phyloP scores from a whole-genome alignment of 768 basidiomycete genomes.

The Psilocybe subaeruginosa region DNA sequence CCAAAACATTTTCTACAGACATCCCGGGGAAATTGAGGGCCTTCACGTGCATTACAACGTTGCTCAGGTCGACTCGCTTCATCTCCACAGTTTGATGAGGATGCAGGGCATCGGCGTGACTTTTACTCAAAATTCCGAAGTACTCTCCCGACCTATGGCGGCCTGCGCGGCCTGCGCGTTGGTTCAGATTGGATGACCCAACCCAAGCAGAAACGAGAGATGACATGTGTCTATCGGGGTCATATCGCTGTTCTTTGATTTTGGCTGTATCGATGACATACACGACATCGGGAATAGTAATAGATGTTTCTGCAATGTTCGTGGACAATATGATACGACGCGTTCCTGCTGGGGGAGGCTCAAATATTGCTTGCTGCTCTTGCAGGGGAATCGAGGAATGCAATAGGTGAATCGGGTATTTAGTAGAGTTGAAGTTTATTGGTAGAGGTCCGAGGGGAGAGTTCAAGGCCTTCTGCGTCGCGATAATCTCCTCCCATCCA shows the following conservation, averaged over 20 bases:
- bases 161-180: constrained; percentile 91
- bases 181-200: constrained; percentile 86
- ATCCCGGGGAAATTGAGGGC: constrained; percentile 87
- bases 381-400: constrained; percentile 89
- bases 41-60: constrained; percentile 96
- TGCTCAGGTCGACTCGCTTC: constrained; percentile 87
- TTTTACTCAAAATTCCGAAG: constrained; percentile 76
- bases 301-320: constrained; percentile 94
- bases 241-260: constrained; percentile 88
- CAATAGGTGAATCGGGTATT: constrained; percentile 76
- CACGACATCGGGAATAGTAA: constrained; percentile 95
- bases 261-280: constrained; percentile 91
- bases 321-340: constrained; percentile 91
- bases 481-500: constrained; percentile 91
- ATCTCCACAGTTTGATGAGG: constrained; percentile 94
- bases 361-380: constrained; percentile 90
- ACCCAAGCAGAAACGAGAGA: constrained; percentile 91
- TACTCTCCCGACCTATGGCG: constrained; percentile 92
- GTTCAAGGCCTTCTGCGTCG: constrained; percentile 66
- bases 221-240: constrained; percentile 87
- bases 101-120: constrained; percentile 60
- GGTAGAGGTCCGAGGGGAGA: constrained; percentile 52
- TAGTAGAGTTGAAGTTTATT: constrained; percentile 56
- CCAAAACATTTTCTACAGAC: constrained; percentile 85
- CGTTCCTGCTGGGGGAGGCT: constrained; percentile 74